Conservation (phyloP, 805 yeast genomes). For the Kregervanrija delftensis region DNA sequence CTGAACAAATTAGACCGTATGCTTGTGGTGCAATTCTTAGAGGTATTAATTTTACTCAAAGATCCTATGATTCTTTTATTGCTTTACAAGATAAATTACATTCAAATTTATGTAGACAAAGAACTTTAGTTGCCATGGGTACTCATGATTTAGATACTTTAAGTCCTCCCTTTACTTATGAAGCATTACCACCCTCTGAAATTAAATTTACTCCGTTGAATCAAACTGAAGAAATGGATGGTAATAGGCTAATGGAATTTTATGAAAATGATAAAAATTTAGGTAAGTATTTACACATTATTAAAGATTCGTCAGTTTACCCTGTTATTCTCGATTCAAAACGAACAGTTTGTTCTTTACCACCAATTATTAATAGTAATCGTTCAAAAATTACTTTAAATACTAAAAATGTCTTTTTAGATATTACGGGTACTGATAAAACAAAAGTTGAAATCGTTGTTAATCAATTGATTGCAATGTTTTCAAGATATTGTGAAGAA, state of each 20-base stretch:
- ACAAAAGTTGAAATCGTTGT: slow-evolving; percentile 93
- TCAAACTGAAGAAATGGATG: slow-evolving; percentile 64
- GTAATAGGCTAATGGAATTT: slow-evolving; percentile 75
- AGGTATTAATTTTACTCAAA: slow-evolving; percentile 70
- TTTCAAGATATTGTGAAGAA: slow-evolving; percentile 74
- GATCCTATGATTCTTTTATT: slow-evolving; percentile 90
- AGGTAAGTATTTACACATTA: slow-evolving; percentile 82
- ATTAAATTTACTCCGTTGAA: slow-evolving; percentile 71
- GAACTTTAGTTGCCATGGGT: slow-evolving; percentile 97
- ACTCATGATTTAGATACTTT: slow-evolving; percentile 89
- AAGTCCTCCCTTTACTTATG: slow-evolving; percentile 77
- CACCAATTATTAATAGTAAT: slow-evolving; percentile 94
- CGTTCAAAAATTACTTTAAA: slow-evolving; percentile 79
- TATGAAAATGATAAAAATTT: slow-evolving; percentile 87
- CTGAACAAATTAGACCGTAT: slow-evolving; percentile 74
- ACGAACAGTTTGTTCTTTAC: slow-evolving; percentile 79
- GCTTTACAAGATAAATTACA: slow-evolving; percentile 95
- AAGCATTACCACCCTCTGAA: slow-evolving; percentile 73
- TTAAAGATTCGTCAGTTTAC: slow-evolving; percentile 79
- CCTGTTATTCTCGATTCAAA: slow-evolving; percentile 83
- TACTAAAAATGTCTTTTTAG: slow-evolving; percentile 86
- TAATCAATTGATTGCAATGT: slow-evolving; percentile 92
- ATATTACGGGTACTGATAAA: slow-evolving; percentile 89
- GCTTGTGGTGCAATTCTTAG: slow-evolving; percentile 94
- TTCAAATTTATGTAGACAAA: slow-evolving; percentile 90